Percentiles rank a stretch among this genome's conserved stretches.
phyloP scores from a whole-genome alignment of 768 basidiomycete species.

The Termitomyces sp. region DNA sequence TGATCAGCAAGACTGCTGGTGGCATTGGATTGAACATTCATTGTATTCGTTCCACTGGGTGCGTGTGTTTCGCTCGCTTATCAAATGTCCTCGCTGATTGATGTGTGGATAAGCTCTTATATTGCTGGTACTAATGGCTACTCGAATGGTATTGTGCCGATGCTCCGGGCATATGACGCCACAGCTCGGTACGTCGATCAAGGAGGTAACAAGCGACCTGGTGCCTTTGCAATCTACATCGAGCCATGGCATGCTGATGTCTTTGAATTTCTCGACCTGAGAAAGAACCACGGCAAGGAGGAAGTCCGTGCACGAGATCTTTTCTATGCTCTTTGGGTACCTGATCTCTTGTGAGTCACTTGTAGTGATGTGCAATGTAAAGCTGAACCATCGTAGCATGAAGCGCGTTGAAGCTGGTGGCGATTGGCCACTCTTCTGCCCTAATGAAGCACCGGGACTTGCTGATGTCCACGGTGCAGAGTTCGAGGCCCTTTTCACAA shows the following conservation, averaged over 20 bases:
- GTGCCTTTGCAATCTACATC: conserved; percentile 96
- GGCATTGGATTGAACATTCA: conserved; percentile 96
- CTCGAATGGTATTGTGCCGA: conserved; percentile 98
- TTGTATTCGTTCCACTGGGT: conserved; percentile 95
- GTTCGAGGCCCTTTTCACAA: conserved; percentile 81
- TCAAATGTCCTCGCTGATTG: not conserved
- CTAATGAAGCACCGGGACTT: conserved; percentile 89
- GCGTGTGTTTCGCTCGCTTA: conserved; percentile 19
- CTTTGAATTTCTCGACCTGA: conserved; percentile 94
- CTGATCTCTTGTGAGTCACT: conserved; percentile 81
- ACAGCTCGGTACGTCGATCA: conserved; percentile 99
- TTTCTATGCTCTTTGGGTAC: conserved; percentile 98
- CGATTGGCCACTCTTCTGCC: conserved; percentile 97
- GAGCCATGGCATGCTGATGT: conserved; percentile 99
- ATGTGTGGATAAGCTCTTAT: conserved; percentile 61
- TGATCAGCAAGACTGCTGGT: conserved; percentile 99
- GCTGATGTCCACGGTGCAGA: conserved; percentile 86
- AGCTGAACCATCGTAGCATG: conserved; percentile 54
- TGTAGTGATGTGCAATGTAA: not conserved
- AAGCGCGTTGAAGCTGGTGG: conserved; percentile 87
- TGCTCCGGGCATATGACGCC: conserved; percentile 97
- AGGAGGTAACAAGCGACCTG: conserved; percentile 98
- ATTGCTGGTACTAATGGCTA: conserved; percentile 99
- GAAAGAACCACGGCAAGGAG: conserved; percentile 99
- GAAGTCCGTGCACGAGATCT: conserved; percentile 94